These are phyloP conservation scores for Fraxinus latifolia DNA, from an alignment of 305 asterid species.

Conservation along the genomic window DNA sequence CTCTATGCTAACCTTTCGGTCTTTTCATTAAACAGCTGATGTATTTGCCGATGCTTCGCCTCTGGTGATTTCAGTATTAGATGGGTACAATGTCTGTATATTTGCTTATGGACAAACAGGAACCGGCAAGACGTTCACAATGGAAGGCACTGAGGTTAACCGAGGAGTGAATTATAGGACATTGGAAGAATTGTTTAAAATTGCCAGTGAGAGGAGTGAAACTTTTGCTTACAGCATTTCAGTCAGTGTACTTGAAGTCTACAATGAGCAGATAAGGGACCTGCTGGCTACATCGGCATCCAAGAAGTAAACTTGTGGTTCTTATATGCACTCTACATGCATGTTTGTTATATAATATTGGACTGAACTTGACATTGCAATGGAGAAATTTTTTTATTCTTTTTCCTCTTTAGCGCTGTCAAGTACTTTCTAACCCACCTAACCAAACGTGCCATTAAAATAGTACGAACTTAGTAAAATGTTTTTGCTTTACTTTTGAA, in stretches of 20 bases:
- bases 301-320: conserved; percentile 56
- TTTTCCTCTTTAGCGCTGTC: not conserved
- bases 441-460: not conserved
- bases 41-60: conserved; percentile 95
- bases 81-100: conserved; percentile 94
- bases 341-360: not conserved
- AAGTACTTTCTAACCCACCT: not conserved
- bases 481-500: not conserved
- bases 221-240: conserved; percentile 65
- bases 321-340: conserved; percentile 8
- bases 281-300: conserved; percentile 71
- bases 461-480: not conserved
- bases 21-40: conserved; percentile 52
- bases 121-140: conserved; percentile 96
- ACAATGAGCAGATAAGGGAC: conserved; percentile 94
- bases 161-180: conserved; percentile 96
- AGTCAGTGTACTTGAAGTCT: conserved; percentile 97
- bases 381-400: not conserved
- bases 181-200: conserved; percentile 71
- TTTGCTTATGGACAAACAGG: conserved; percentile 99
- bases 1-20: conserved; percentile 18
- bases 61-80: conserved; percentile 85
- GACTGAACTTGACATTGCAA: not conserved
- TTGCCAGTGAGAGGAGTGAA: conserved; percentile 70
- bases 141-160: conserved; percentile 87